Evolutionary conservation across 2,329 filamentous ascomycete species (phyloP), one percentile per base, ranked within the genome.

Genomic region (Penicillium sp.): DNA sequence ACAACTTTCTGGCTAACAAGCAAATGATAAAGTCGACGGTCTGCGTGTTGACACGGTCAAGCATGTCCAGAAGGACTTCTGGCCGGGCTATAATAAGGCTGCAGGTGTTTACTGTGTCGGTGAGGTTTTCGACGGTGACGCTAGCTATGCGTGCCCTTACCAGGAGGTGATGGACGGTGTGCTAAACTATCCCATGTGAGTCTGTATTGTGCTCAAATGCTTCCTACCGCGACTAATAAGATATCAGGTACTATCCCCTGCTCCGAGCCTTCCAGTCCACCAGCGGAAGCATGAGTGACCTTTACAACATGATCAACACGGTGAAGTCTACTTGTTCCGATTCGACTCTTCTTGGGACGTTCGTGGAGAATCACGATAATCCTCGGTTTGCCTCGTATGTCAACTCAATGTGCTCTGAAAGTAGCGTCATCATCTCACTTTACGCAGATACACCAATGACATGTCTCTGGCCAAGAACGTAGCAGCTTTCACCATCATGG

Each of bases 321-420:
- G 71, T 76, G 12, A 68, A 71, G n/a, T 68, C 65, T 0, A 59
- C 62, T 17, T 82, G 78, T 56, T 48, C 60, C 0, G 81, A 86
- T 69, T 74, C 81, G 0, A 76, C 79, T 0, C 74, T 81, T 5
- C 74, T 86, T 10, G 85, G 80, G 5, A 81, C 76, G 1, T 88
- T 88, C 62, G 70, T 84, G 12, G 86, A 88, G 67, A 88, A 87
- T 68, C 86, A 88, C 68, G 86, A 88, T 69, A 82, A 84, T 59
- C 73, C 83, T 4, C 83, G 86, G 15, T 87, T 85, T 69, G 71
- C 84, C 14, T 70, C 57, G 67, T 73, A 62, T 49, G 66, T 43
- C 5, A 4, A 4, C n/a, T 5, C 20, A 37, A 5, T 14, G n/a
- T 47, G 12, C 3, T 11, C 31, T 15, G 2, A 2, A 15, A n/a